Base-by-base conservation (phyloP, 2,329 filamentous ascomycete genomes). In the Emericellopsis cladophorae region DNA sequence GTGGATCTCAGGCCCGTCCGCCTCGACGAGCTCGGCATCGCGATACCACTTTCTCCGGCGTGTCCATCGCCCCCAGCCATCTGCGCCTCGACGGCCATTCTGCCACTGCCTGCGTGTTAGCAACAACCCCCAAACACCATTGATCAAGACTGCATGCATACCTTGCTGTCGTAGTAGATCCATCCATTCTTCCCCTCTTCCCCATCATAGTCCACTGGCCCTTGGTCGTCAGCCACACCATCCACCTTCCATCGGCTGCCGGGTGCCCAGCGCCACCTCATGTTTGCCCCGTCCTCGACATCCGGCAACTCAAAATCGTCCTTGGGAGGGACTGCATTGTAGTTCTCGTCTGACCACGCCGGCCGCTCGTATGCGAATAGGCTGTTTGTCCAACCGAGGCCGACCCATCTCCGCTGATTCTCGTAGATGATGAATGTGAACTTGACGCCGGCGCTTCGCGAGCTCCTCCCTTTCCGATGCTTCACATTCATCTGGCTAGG, bases 91-190 rank as follows among this genome's bases (percentile, higher is more conserved):
- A 14, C 84, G 81, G 15, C 89, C 89, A 50, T 86, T 83, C 57
- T 88, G 81, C 92, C 92, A 98, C 82, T 93, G 38, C 4, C 4
- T 36, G 7, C n/a, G 12, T 11, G 21, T 32, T 14, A 47, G 54
- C 40, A 49, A 40, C 11, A 32, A 36, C 11, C 8, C n/a, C 23
- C 1, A 31, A 23, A 21, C n/a, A 31, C 31, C 14, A 15, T 15
- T 33, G 24, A n/a, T 8, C 29, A 26, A 31, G 32, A 31, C 26
- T 49, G 26, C 38, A 33, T 16, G 50, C 66, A 45, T 64, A 87
- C 86, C 79, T 95, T 95, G 58, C 90, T 96, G 54, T 98, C 92
- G 56, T 95, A 98, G 60, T 92, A 98, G 31, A 95, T 86, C 92
- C 92, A 98, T 1, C 89, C 92, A 49, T 81, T 75, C 53, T 64